Evolutionary conservation across 345 rosid species (phyloP).

Genomic region (Leavenworthia alabamica): DNA sequence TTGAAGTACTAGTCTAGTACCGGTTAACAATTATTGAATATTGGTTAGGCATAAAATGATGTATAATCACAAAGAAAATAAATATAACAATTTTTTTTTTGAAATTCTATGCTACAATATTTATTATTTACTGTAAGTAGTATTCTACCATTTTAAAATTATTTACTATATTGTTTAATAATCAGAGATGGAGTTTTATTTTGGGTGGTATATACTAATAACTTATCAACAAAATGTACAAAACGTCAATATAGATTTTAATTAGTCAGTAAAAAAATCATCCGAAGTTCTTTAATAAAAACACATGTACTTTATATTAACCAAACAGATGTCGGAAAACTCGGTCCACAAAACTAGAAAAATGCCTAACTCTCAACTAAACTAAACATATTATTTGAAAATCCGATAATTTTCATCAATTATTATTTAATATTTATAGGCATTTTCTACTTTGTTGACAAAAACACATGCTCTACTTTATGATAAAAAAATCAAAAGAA

Average conservation of each 20-base stretch:
- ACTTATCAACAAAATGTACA: neutral
- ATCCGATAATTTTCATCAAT: conserved; percentile 9
- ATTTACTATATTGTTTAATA: neutral
- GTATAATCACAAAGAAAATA: neutral
- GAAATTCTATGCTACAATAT: neutral
- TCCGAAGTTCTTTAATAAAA: neutral
- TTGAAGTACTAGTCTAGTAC: neutral
- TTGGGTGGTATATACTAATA: neutral
- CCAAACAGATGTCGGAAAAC: neutral
- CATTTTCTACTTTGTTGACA: conserved; percentile 18
- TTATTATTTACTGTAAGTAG: neutral
- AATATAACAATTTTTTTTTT: neutral
- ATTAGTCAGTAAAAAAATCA: neutral
- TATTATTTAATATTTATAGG: neutral
- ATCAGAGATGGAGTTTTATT: neutral
- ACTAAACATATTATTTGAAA: neutral
- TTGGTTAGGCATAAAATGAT: neutral
- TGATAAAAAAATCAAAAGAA: neutral
- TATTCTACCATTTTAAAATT: neutral
- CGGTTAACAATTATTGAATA: neutral
- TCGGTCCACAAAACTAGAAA: neutral
- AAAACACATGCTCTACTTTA: neutral
- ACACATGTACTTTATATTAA: neutral
- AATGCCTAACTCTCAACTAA: conserved; percentile 2
- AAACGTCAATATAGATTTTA: neutral